These are phyloP conservation scores for Arabidopsis suecica DNA, from an alignment of 345 rosid genomes.

Conservation along the genomic window DNA sequence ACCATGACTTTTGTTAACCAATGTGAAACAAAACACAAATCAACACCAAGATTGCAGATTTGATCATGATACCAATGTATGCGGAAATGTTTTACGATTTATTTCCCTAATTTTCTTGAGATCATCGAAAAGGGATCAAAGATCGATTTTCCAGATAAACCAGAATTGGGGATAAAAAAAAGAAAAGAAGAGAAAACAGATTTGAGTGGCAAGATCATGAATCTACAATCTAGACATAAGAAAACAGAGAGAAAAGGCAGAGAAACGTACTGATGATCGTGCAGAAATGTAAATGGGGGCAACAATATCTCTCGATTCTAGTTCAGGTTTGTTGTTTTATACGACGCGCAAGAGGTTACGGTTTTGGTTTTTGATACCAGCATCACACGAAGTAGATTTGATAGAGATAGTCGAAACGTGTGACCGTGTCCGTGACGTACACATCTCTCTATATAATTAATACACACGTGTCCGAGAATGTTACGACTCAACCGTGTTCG, in stretches of 20 bases:
- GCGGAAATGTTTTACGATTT: constrained; percentile 1
- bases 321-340: background rate
- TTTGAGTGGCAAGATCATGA: constrained; percentile 11
- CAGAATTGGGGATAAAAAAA: constrained; percentile 1
- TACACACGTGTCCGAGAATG: constrained; percentile 9
- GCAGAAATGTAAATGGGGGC: constrained; percentile 8
- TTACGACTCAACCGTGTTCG: background rate
- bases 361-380: background rate
- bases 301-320: background rate
- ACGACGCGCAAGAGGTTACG: background rate
- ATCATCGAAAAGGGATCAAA: background rate
- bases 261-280: constrained; percentile 35
- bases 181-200: background rate
- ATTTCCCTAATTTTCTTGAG: constrained; percentile 8
- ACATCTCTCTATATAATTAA: background rate
- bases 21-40: constrained; percentile 8
- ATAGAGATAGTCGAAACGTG: constrained; percentile 12
- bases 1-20: constrained; percentile 51
- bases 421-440: background rate
- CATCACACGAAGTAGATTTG: background rate
- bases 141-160: background rate
- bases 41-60: constrained; percentile 3
- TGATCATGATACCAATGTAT: constrained; percentile 17
- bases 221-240: constrained; percentile 12
- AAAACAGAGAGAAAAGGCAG: background rate